Conservation (phyloP, 768 basidiomycete species). For the Cystobasidium onofrii region DNA sequence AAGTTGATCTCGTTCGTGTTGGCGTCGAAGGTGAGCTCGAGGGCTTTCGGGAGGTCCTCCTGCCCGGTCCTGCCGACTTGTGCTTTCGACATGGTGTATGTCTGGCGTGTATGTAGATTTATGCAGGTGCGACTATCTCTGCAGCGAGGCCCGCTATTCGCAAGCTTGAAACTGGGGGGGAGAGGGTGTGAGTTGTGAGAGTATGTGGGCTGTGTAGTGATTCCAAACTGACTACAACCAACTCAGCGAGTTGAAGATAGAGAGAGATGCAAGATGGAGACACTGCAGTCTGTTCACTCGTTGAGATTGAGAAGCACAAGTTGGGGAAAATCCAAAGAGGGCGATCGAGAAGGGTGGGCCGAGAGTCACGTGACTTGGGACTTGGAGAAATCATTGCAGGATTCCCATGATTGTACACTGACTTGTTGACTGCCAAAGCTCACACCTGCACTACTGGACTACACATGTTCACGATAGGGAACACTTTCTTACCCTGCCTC, state of each 20-base stretch:
- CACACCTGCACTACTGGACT: no score
- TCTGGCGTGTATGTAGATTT: neutral
- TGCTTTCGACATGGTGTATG: slow-evolving; percentile 19
- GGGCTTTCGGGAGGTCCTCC: slow-evolving; percentile 52
- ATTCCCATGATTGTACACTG: no score
- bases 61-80: neutral
- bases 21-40: slow-evolving; percentile 60
- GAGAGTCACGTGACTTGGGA: neutral
- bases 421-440: no score
- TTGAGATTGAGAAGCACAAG: no score
- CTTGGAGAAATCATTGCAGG: neutral
- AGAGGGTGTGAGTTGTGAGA: neutral
- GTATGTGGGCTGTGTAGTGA: neutral
- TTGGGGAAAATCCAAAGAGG: neutral
- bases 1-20: slow-evolving; percentile 58
- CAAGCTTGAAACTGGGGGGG: neutral
- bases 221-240: neutral
- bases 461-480: no score
- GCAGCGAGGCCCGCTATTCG: neutral
- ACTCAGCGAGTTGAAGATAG: neutral
- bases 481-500: no score
- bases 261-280: neutral
- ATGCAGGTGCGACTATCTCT: neutral
- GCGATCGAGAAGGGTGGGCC: neutral
- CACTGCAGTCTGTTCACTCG: neutral